phyloP scores from a whole-genome alignment of 2,329 filamentous ascomycete species.

The Sclerotinia glacialis region DNA sequence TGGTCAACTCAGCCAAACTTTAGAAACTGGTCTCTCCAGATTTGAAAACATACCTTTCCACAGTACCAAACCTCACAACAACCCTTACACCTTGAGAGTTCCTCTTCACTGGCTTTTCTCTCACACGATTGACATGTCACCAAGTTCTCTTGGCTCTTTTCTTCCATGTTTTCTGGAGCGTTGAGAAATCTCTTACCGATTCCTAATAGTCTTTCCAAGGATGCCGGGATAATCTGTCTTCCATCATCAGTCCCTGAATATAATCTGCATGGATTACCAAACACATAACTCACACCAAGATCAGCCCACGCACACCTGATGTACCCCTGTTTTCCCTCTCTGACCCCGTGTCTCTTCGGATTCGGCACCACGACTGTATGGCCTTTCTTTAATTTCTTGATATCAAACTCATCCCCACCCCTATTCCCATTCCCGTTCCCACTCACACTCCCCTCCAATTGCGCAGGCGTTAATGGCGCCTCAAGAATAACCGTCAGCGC shows the following conservation, averaged over 20 bases:
- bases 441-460: conserved; percentile 14
- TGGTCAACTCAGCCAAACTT: conserved; percentile 1
- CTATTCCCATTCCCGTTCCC: conserved; percentile 16
- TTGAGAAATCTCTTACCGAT: conserved; percentile 24
- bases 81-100: conserved; percentile 33
- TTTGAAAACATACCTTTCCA: conserved; percentile 32
- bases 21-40: neutral
- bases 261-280: neutral
- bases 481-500: conserved; percentile 30
- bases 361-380: conserved; percentile 26
- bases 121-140: conserved; percentile 33
- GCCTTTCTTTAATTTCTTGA: conserved; percentile 32
- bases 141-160: neutral
- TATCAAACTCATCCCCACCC: conserved; percentile 28
- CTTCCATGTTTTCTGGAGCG: conserved; percentile 1
- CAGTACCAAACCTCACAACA: conserved; percentile 37
- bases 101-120: conserved; percentile 20
- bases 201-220: conserved; percentile 28
- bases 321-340: conserved; percentile 35
- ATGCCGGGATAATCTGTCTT: conserved; percentile 32
- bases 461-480: conserved; percentile 21
- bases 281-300: conserved; percentile 24
- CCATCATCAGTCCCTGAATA: conserved; percentile 4
- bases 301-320: conserved; percentile 26
- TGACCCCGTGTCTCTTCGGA: conserved; percentile 29